phyloP scores from a whole-genome alignment of 2,329 filamentous ascomycete species.

The Fusarium sp. region DNA sequence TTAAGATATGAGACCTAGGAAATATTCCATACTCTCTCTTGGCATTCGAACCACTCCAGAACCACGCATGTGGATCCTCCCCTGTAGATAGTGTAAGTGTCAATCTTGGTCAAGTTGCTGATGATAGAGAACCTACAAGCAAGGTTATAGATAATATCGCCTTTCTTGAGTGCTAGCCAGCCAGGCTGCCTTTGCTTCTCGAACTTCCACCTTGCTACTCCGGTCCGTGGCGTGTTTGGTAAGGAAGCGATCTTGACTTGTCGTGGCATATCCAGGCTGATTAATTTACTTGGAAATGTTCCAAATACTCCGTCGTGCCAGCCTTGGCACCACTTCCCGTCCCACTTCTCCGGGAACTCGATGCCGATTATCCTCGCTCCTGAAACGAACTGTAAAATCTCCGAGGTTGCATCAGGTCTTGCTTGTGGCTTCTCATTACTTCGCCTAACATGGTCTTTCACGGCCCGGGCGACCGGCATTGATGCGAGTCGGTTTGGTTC shows the following conservation, averaged over 20 bases:
- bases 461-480: neutral
- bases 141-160: neutral
- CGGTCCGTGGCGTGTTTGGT: neutral
- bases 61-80: neutral
- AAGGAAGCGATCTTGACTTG: neutral
- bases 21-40: neutral
- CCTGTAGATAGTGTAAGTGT: neutral
- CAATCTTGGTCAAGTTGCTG: neutral
- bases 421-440: neutral
- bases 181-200: neutral
- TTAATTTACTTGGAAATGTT: neutral
- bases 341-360: neutral
- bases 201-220: neutral
- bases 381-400: neutral
- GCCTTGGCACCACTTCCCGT: neutral
- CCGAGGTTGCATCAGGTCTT: neutral
- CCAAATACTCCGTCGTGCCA: neutral
- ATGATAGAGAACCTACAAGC: neutral
- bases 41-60: neutral
- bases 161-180: neutral
- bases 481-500: neutral
- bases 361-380: neutral
- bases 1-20: neutral
- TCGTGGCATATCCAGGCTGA: neutral
- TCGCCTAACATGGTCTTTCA: neutral